These are phyloP conservation scores for Magnusiomyces sp. DNA, from an alignment of 1,139 yeast species.

Conservation along the genomic window DNA sequence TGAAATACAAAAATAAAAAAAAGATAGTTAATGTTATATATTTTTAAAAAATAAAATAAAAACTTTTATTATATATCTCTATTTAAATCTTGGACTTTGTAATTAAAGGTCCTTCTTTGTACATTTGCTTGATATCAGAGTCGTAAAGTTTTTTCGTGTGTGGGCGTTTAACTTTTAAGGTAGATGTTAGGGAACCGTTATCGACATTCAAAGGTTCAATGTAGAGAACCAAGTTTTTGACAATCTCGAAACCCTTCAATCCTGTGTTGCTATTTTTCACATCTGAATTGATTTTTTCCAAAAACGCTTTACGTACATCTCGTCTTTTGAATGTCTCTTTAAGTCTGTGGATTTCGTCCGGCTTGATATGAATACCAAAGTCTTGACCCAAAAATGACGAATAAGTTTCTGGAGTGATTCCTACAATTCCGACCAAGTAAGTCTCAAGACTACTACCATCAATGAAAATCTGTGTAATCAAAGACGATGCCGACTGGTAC, in stretches of 20 bases:
- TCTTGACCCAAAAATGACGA: slow-evolving; percentile 24
- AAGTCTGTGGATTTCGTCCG: slow-evolving; percentile 21
- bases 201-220: slow-evolving; percentile 60
- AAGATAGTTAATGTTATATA: not conserved
- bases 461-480: slow-evolving; percentile 47
- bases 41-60: not conserved
- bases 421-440: slow-evolving; percentile 54
- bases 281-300: slow-evolving; percentile 27
- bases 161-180: slow-evolving; percentile 60
- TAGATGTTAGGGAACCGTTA: slow-evolving; percentile 64
- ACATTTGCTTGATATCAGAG: slow-evolving; percentile 41
- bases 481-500: slow-evolving; percentile 47
- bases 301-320: slow-evolving; percentile 27
- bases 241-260: slow-evolving; percentile 46
- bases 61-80: not conserved
- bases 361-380: slow-evolving; percentile 15
- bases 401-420: slow-evolving; percentile 43
- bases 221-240: slow-evolving; percentile 51
- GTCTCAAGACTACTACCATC: slow-evolving; percentile 59
- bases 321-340: slow-evolving; percentile 19
- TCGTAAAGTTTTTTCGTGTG: slow-evolving; percentile 47
- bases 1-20: not conserved
- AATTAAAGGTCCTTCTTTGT: slow-evolving; percentile 45
- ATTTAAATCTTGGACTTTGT: not conserved
- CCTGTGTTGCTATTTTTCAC: slow-evolving; percentile 29